Conservation (phyloP, 441 rosid genomes). For the Brassica balearica region DNA sequence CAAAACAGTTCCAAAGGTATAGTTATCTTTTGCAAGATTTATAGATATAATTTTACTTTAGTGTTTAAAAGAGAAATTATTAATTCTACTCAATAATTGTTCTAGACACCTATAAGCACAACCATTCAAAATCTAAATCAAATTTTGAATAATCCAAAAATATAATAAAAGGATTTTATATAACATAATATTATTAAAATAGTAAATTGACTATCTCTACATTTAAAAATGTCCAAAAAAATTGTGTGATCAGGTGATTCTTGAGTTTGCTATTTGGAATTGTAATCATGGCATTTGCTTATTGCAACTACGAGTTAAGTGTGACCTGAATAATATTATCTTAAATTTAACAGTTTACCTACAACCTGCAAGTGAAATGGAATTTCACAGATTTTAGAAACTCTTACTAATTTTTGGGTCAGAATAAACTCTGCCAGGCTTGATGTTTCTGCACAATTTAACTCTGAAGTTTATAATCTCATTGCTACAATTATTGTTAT, state of each 20-base stretch:
- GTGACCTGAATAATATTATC: not conserved
- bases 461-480: not conserved
- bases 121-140: too few relatives aligned
- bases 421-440: not conserved
- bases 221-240: too few relatives aligned
- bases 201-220: too few relatives aligned
- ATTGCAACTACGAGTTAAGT: not conserved
- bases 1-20: too few relatives aligned
- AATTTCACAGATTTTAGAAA: not conserved
- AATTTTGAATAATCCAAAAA: too few relatives aligned
- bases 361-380: constrained; percentile 2
- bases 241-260: not conserved
- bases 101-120: too few relatives aligned
- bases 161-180: too few relatives aligned
- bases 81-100: too few relatives aligned
- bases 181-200: too few relatives aligned
- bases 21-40: not conserved
- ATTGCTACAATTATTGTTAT: not conserved
- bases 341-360: not conserved
- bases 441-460: not conserved
- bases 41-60: not conserved
- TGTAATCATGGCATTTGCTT: not conserved
- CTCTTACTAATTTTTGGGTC: not conserved
- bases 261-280: not conserved
- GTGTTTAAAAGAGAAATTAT: too few relatives aligned